Conservation (phyloP, 1,284 basidiomycete species). For the Omphalotus olearius region DNA sequence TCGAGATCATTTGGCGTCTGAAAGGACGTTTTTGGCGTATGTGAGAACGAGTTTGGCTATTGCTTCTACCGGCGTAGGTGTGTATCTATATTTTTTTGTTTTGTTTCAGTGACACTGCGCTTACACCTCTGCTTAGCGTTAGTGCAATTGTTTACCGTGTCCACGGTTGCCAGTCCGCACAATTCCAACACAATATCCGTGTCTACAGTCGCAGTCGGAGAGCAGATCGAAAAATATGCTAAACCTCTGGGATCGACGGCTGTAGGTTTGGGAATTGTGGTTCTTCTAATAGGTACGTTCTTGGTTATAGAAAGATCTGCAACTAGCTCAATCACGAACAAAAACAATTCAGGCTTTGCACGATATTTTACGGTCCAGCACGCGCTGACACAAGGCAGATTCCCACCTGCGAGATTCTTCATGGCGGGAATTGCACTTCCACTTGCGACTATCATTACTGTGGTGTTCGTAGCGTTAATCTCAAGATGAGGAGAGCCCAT, state of each 20-base stretch:
- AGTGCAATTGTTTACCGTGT: conserved; percentile 51
- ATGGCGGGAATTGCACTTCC: conserved; percentile 32
- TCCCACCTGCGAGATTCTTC: conserved; percentile 46
- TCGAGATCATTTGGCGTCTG: conserved; percentile 45
- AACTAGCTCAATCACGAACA: no score
- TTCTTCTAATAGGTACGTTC: conserved; percentile 39
- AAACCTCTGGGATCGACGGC: conserved; percentile 48
- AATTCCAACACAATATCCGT: neutral
- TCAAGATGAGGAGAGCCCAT: conserved; percentile 9
- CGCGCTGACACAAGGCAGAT: conserved; percentile 45
- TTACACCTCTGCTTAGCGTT: conserved; percentile 29
- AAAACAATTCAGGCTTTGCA: conserved; percentile 31
- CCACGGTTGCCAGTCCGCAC: conserved; percentile 25
- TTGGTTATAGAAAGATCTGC: neutral
- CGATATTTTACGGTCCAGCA: conserved; percentile 56
- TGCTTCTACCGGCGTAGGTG: conserved; percentile 46
- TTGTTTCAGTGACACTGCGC: neutral
- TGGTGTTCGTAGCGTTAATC: conserved; percentile 48
- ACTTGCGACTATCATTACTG: conserved; percentile 36
- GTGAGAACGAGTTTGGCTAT: conserved; percentile 43
- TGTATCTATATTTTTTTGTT: conserved; percentile 19
- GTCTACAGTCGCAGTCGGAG: conserved; percentile 4
- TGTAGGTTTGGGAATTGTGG: conserved; percentile 41
- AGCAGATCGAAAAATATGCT: conserved; percentile 33
- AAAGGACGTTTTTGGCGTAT: conserved; percentile 47